Conservation (phyloP, 805 yeast species). For the Metschnikowia henanensis region DNA sequence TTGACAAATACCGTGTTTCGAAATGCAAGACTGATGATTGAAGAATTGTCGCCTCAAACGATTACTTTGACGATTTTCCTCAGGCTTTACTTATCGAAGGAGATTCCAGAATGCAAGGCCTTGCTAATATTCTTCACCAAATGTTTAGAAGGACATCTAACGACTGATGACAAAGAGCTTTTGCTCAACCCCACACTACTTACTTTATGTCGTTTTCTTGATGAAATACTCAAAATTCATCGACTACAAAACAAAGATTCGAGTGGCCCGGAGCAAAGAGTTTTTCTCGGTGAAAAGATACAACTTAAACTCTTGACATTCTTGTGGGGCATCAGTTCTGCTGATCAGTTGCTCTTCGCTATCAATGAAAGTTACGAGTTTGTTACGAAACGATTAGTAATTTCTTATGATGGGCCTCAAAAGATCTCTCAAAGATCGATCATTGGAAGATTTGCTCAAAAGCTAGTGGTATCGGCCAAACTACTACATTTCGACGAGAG, state of each 20-base stretch:
- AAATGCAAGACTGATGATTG: constrained; percentile 15
- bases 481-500: constrained; percentile 49
- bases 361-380: constrained; percentile 13
- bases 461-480: constrained; percentile 40
- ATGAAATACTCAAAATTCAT: not conserved
- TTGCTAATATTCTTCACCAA: constrained; percentile 7
- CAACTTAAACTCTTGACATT: constrained; percentile 8
- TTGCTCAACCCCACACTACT: constrained; percentile 9
- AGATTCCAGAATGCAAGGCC: constrained; percentile 25
- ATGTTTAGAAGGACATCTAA: constrained; percentile 14
- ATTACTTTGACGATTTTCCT: constrained; percentile 50
- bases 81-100: constrained; percentile 44
- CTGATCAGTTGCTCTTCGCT: constrained; percentile 48
- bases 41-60: constrained; percentile 54
- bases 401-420: constrained; percentile 4
- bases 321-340: constrained; percentile 48
- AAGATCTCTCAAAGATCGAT: constrained; percentile 25
- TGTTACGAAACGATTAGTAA: constrained; percentile 15
- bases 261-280: not conserved
- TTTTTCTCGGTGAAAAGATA: not conserved
- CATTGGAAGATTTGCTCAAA: constrained; percentile 45
- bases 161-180: constrained; percentile 5
- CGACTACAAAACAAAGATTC: not conserved
- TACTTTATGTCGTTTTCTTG: constrained; percentile 12
- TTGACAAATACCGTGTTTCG: constrained; percentile 1